Evolutionary conservation across 345 rosid genomes (phyloP), one percentile per base, ranked within the genome.

Genomic region (Dipteronia sinensis): DNA sequence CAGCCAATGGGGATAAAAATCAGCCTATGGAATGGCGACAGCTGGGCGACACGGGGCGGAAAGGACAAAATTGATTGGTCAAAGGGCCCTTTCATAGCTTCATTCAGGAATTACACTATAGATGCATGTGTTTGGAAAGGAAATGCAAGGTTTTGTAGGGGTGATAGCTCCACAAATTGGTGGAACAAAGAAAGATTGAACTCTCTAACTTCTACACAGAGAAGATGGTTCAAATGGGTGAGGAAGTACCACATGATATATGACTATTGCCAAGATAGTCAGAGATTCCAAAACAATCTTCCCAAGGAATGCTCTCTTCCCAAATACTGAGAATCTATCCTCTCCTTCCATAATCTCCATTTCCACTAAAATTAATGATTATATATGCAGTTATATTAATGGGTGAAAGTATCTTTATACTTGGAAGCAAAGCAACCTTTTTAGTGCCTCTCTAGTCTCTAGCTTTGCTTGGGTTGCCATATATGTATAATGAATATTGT

Each of bases 1-100:
- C 93, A 92, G 34, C 95, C 98, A 4, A 92, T 95, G 98, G 80
- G 87, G 75, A 73, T 92, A 73, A 85, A 88, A 61, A 73, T 66
- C 42, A 90, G 88, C 89, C 82, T 95, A 79, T 95, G 97, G 97
- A 89, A 93, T 12, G 98, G 98, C 11, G 97, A 90, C 68, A 86
- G 84, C 78, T 95, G 98, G 98, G 98, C 98, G 10, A 93, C 98
- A 49, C 84, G 89, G 0, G 98, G 97, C 17, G 98, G 98, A 2
- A 83, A 49, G 20, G 94, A 90, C 78, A 95, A 90, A 77, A 80
- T 90, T 16, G 89, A 93, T 38, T 92, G 98, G 98, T 88, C 92
- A 25, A 86, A 88, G 76, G 87, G 87, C 53, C 98, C 98, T 0
- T 95, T 95, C 62, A 78, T 89, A 58, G 89, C 93, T 23, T 87